Evolutionary conservation across 2,329 filamentous ascomycete genomes (phyloP).

Genomic region (Paecilomyces dactylethromorphus): DNA sequence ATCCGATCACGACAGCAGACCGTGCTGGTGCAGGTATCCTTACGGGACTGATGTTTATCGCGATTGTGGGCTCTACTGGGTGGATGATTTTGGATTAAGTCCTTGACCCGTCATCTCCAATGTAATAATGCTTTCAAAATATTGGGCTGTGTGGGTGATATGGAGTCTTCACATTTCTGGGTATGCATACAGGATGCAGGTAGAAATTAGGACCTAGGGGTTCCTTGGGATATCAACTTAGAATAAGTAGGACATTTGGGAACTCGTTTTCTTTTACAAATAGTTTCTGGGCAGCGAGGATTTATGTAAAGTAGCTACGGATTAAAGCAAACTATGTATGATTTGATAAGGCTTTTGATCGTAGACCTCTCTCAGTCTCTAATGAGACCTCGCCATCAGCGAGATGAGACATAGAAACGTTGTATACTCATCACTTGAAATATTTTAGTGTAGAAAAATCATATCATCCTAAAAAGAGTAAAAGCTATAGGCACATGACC

Average conservation of each 20-base stretch:
- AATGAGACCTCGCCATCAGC: too few relatives aligned
- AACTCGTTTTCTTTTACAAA: background rate
- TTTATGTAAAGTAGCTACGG: background rate
- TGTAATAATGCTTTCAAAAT: background rate
- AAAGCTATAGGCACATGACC: too few relatives aligned
- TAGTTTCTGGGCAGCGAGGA: background rate
- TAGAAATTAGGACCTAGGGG: background rate
- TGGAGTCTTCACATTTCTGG: background rate
- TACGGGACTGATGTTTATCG: conserved; percentile 30
- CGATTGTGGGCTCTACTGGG: conserved; percentile 26
- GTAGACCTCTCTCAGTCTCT: too few relatives aligned
- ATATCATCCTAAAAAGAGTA: too few relatives aligned
- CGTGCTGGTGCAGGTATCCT: conserved; percentile 38
- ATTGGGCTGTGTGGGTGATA: background rate
- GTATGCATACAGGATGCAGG: background rate
- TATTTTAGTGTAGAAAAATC: too few relatives aligned
- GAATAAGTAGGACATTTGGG: too few relatives aligned
- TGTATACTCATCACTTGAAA: too few relatives aligned
- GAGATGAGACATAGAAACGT: too few relatives aligned
- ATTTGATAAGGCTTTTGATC: too few relatives aligned
- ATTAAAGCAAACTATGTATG: too few relatives aligned
- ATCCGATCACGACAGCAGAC: conserved; percentile 26
- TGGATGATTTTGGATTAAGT: conserved; percentile 31
- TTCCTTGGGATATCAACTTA: background rate
- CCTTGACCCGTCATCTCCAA: background rate